Evolutionary conservation across 2,329 filamentous ascomycete genomes (phyloP), one percentile per base, ranked within the genome.

Genomic region (Neobulgaria alba): DNA sequence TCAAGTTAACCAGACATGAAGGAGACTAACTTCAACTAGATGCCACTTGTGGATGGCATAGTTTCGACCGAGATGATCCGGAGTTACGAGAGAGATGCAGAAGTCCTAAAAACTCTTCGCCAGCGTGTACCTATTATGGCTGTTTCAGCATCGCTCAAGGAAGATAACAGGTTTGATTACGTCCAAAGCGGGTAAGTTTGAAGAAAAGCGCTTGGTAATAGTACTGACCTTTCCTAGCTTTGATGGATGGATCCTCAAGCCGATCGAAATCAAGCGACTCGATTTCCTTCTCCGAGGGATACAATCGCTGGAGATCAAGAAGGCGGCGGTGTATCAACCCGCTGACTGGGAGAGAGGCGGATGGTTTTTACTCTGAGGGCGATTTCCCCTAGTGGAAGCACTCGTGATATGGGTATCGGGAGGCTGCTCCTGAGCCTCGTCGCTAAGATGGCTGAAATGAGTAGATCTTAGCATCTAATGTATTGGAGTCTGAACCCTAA

Each of bases 191-290:
- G 54, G 53, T 57, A 49, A 10, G 5, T 29, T 26, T 26, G 23
- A 7, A 7, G 7, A 12, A 12, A 26, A 26, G 12, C 12, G 7
- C 12, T 26, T 7, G 23, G 12, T 26, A 12, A 7, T 12, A 26
- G 7, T 26, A 12, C 23, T 26, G 7, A 26, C 18, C 15, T 32
- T 20, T 31, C 17, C 4, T 37, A 54, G 50, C 14, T 54, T 54
- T 31, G 48, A 53, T 38, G 52, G 35, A 8, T 55, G 52, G 52
- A 43, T 53, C 9, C 26, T 53, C 12, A 55, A 55, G 26, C 52
- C 52, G 1, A 42, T 52, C 7, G 45, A 51, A 29, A 50, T 53
- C 18, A 16, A 39, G 5, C 44, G 50, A 21, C 45, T 55, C 3
- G 47, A 52, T 35, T 42, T 52, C 10, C 16, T 55, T 5, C 30